Percentiles rank a stretch among this genome's conserved stretches.
Conservation (phyloP, 768 basidiomycete species). For the Boletus subcaerulescens region DNA sequence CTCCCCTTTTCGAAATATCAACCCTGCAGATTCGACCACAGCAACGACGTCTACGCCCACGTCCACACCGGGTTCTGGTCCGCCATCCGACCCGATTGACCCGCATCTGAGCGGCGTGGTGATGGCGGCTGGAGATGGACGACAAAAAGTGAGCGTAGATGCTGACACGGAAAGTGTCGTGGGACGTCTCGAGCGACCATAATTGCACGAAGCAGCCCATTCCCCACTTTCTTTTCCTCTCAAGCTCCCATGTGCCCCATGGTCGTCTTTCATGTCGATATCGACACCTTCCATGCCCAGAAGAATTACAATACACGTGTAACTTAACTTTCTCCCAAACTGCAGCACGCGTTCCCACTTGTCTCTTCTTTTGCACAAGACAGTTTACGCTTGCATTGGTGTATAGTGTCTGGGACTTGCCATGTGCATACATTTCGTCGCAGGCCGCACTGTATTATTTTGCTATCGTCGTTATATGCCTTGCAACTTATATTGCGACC, state of each 20-base stretch:
- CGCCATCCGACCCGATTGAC: conserved; percentile 32
- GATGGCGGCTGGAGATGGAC: conserved; percentile 20
- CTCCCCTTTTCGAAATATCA: conserved; percentile 50
- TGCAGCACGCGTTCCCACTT: not conserved
- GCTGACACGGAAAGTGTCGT: conserved; percentile 26
- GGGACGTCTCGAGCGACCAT: conserved; percentile 8
- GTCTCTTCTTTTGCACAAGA: not conserved
- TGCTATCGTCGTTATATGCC: not conserved
- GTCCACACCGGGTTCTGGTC: conserved; percentile 34
- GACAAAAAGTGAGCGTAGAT: conserved; percentile 26
- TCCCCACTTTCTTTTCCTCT: not conserved
- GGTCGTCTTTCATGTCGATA: not conserved
- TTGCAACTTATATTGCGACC: not conserved
- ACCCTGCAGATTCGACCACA: conserved; percentile 27
- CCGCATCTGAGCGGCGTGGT: conserved; percentile 31
- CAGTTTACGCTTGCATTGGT: not conserved
- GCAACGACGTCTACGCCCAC: conserved; percentile 34
- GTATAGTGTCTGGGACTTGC: not conserved
- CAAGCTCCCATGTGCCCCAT: not conserved
- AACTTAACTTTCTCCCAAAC: conserved; percentile 7
- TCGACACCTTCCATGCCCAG: not conserved
- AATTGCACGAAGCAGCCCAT: not conserved
- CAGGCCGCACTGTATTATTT: conserved; percentile 8
- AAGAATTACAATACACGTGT: conserved; percentile 11
- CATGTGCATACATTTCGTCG: conserved; percentile 7